phyloP scores from a whole-genome alignment of 176 grass and related monocot species.

The Calamus simplicifolius region DNA sequence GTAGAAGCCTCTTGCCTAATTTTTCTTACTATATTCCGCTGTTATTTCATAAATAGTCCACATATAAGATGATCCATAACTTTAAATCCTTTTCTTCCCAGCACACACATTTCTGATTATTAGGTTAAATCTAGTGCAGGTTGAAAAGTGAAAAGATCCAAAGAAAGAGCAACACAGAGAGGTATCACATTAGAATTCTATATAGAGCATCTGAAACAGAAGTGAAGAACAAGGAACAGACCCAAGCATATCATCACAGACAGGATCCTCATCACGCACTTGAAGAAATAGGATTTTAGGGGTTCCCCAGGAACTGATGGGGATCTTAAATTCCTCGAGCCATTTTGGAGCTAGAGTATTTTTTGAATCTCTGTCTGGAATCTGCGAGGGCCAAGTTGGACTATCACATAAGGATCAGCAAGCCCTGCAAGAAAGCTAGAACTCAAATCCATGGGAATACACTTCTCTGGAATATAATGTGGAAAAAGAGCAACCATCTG shows the following conservation, averaged over 20 bases:
- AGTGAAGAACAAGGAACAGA: constrained; percentile 20
- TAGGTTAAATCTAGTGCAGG: too few species aligned
- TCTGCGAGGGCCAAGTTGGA: constrained; percentile 55
- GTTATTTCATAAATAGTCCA: too few species aligned
- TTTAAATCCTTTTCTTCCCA: too few species aligned
- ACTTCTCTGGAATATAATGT: neutral
- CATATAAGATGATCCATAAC: too few species aligned
- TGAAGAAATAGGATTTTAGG: constrained; percentile 62
- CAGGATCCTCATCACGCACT: constrained; percentile 76
- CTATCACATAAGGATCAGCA: constrained; percentile 91
- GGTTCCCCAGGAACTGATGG: constrained; percentile 76
- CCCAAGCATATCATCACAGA: constrained; percentile 94
- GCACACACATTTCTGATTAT: too few species aligned
- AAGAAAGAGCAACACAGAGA: too few species aligned
- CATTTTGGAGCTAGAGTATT: constrained; percentile 81
- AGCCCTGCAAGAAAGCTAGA: constrained; percentile 48
- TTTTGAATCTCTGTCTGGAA: constrained; percentile 77
- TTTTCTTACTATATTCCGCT: too few species aligned
- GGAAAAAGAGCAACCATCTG: neutral
- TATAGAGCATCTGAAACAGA: too few species aligned
- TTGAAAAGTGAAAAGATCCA: too few species aligned
- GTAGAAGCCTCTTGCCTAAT: too few species aligned
- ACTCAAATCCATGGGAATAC: neutral
- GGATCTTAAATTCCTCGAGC: constrained; percentile 94
- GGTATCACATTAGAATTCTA: too few species aligned